These are phyloP conservation scores for Exserohilum rostratum DNA, from an alignment of 2,329 filamentous ascomycete genomes.

Conservation along the genomic window DNA sequence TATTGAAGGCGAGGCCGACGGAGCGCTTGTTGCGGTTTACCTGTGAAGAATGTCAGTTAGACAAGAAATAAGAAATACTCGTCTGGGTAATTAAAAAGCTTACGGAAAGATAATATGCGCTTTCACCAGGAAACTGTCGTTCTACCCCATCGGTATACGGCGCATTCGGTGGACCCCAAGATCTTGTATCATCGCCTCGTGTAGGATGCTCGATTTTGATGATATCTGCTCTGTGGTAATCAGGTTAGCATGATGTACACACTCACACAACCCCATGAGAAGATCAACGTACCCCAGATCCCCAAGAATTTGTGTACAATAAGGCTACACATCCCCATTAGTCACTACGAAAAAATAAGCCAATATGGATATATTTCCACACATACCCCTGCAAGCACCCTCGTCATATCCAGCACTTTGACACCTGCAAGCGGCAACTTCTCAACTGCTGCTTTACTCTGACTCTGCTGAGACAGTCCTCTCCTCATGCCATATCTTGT, in stretches of 20 bases:
- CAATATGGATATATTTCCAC: constrained; percentile 1
- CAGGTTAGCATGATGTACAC: too few relatives aligned
- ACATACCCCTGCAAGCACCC: constrained; percentile 71
- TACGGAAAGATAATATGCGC: constrained; percentile 91
- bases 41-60: constrained; percentile 52
- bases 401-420: constrained; percentile 92
- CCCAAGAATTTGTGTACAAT: constrained; percentile 94
- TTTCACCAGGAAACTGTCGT: constrained; percentile 80
- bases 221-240: constrained; percentile 75
- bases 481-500: constrained; percentile 25
- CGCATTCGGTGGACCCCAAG: constrained; percentile 95
- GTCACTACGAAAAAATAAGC: too few relatives aligned
- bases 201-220: constrained; percentile 96
- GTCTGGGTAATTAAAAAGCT: background rate
- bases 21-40: constrained; percentile 98
- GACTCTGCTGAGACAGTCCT: constrained; percentile 49
- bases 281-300: constrained; percentile 76
- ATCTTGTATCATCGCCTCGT: constrained; percentile 89
- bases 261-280: background rate
- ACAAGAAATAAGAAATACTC: too few relatives aligned
- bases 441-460: constrained; percentile 42
- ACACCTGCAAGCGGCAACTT: constrained; percentile 79
- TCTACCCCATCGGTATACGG: constrained; percentile 67
- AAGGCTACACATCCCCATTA: constrained; percentile 73
- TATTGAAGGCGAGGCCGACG: constrained; percentile 85